phyloP scores from a whole-genome alignment of 345 rosid species.

The Erucastrum elatum region DNA sequence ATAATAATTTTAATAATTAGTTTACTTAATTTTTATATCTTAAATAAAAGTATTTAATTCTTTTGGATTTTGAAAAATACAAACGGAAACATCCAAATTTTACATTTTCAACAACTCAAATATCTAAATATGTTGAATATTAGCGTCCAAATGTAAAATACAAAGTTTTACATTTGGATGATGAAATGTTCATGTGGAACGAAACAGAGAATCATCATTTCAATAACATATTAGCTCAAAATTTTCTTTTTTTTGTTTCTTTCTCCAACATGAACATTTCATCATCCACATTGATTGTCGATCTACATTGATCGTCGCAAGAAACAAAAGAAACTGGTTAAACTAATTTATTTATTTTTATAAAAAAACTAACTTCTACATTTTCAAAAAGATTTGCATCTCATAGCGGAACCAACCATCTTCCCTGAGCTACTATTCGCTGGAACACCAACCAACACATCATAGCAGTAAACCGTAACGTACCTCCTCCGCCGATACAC shows the following conservation, averaged over 20 bases:
- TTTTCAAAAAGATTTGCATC: slow-evolving; percentile 43
- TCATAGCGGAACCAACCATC: slow-evolving; percentile 47
- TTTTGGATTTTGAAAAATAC: too few relatives aligned
- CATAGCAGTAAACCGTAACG: slow-evolving; percentile 50
- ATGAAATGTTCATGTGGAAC: too few relatives aligned
- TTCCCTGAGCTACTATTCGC: slow-evolving; percentile 54
- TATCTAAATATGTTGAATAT: too few relatives aligned
- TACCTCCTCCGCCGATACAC: slow-evolving; percentile 50
- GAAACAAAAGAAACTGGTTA: slow-evolving; percentile 3
- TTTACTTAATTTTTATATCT: too few relatives aligned
- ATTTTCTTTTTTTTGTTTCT: not conserved
- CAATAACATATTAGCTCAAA: not conserved
- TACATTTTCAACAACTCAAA: too few relatives aligned
- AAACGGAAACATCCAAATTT: too few relatives aligned
- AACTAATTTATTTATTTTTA: not conserved
- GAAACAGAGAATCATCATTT: not conserved
- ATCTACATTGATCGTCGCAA: not conserved
- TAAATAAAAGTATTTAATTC: too few relatives aligned
- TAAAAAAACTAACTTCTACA: not conserved
- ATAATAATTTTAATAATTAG: too few relatives aligned
- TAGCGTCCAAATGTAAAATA: too few relatives aligned
- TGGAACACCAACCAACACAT: slow-evolving; percentile 45
- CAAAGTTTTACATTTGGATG: too few relatives aligned
- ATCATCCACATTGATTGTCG: not conserved
- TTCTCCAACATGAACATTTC: not conserved